Percentiles rank a stretch among this genome's conserved stretches.
These are phyloP conservation scores for Umbelopsis sp. DNA, from an alignment of 192 early-diverging fungal species.

Conservation along the genomic window DNA sequence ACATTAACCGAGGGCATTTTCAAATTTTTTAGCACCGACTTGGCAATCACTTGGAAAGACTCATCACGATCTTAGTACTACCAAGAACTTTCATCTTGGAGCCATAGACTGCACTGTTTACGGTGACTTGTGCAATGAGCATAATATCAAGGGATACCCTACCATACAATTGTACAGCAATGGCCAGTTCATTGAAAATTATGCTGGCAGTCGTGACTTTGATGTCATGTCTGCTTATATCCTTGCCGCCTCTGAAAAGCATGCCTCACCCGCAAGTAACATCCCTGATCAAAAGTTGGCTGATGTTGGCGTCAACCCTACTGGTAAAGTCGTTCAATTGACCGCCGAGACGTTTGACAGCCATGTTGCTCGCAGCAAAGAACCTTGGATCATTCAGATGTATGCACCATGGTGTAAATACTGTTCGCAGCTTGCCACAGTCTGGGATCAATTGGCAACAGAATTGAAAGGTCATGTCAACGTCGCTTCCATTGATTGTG, in stretches of 20 bases:
- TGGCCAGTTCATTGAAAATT: conserved; percentile 25
- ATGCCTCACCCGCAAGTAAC: background rate
- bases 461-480: conserved; percentile 71
- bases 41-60: conserved; percentile 49
- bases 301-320: conserved; percentile 19
- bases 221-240: conserved; percentile 24
- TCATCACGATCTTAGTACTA: conserved; percentile 33
- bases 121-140: conserved; percentile 64
- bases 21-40: conserved; percentile 41
- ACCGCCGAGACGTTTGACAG: background rate
- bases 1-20: background rate
- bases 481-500: conserved; percentile 88
- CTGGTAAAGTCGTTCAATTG: background rate
- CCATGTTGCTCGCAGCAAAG: background rate
- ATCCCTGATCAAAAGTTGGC: conserved; percentile 21
- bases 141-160: conserved; percentile 62
- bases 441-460: conserved; percentile 72
- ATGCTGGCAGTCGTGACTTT: background rate
- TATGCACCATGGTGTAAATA: conserved; percentile 89
- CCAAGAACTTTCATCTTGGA: conserved; percentile 60
- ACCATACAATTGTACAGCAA: conserved; percentile 58
- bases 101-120: conserved; percentile 71
- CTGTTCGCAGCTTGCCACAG: conserved; percentile 82
- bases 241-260: background rate
- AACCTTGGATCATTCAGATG: conserved; percentile 82